These are phyloP conservation scores for Saturnispora diversa DNA, from an alignment of 805 yeast genomes.

Conservation along the genomic window DNA sequence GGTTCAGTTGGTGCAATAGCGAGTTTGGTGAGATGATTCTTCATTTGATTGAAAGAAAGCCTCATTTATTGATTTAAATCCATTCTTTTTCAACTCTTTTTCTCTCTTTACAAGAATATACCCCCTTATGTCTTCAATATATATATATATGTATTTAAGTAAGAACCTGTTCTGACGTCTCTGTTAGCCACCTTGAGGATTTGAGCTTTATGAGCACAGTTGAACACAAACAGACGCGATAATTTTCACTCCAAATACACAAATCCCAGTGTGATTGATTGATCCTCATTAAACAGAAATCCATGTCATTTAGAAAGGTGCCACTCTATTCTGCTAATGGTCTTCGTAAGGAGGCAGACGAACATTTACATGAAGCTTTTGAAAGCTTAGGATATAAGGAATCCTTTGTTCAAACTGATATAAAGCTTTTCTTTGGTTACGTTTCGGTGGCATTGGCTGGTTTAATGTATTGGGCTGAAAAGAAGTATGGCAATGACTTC, in stretches of 20 bases:
- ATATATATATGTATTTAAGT: too few relatives aligned
- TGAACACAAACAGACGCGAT: too few relatives aligned
- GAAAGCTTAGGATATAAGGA: conserved; percentile 40
- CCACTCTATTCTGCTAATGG: conserved; percentile 38
- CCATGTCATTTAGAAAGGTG: conserved; percentile 22
- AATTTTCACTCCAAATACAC: too few relatives aligned
- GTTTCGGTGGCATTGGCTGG: conserved; percentile 40
- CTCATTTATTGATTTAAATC: conserved; percentile 56
- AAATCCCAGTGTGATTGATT: too few relatives aligned
- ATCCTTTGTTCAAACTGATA: conserved; percentile 38
- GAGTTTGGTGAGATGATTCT: conserved; percentile 86
- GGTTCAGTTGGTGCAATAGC: conserved; percentile 94
- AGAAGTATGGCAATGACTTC: conserved; percentile 37
- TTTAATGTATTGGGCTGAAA: conserved; percentile 40
- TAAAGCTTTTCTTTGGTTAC: conserved; percentile 43
- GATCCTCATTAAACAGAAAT: background rate
- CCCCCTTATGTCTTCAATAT: too few relatives aligned
- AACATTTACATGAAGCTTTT: conserved; percentile 35
- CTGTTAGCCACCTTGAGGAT: too few relatives aligned
- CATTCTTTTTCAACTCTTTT: too few relatives aligned
- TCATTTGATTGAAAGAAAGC: conserved; percentile 64
- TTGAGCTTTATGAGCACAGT: too few relatives aligned
- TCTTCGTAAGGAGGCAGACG: conserved; percentile 43
- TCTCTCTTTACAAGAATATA: too few relatives aligned
- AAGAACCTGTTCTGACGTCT: too few relatives aligned